Evolutionary conservation across 208 protist genomes (phyloP), one percentile per base, ranked within the genome.

Genomic region (Leishmania lainsoni): DNA sequence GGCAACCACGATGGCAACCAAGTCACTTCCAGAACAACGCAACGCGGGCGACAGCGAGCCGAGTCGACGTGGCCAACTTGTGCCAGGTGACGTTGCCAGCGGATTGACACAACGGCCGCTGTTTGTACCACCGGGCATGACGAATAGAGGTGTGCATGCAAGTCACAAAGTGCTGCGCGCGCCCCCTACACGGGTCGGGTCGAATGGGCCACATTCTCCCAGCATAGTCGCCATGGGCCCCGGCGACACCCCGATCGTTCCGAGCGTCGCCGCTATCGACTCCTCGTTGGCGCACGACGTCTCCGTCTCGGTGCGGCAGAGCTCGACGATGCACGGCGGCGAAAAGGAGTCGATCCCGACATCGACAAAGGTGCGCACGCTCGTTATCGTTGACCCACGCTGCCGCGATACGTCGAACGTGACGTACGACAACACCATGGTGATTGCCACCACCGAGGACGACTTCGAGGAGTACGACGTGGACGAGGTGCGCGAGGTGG

Each of bases 391-490:
- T 29, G 92, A 96, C 75, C 80, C 89, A 9, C 82, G 66, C 63
- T 93, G 91, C 78, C 86, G 86, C 63, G 87, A 93, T 68, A 92
- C 89, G 58, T 89, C 87, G 26, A 92, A 92, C 76, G 87, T 93
- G 52, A 93, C 89, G 20, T 90, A 89, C 79, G 91, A 94, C 75
- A 89, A 87, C 79, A 90, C 81, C 10, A 83, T 91, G 61, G 83
- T 94, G 58, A 90, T 94, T 74, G 88, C 88, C 66, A 94, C 86
- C 9, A 89, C 85, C 42, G 81, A 93, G 76, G 90, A 94, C 66
- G 91, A 93, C 78, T 92, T 94, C 75, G 88, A 94, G 83, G 90
- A 94, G 81, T 95, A 95, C 80, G 89, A 93, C 54, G 91, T 96
- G 71, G 93, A 96, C 75, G 91, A 96, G 86, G 91, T 96, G 76